These are phyloP conservation scores for Mesembryanthemum crystallinum DNA, from an alignment of 148 eudicot genomes.

Conservation along the genomic window DNA sequence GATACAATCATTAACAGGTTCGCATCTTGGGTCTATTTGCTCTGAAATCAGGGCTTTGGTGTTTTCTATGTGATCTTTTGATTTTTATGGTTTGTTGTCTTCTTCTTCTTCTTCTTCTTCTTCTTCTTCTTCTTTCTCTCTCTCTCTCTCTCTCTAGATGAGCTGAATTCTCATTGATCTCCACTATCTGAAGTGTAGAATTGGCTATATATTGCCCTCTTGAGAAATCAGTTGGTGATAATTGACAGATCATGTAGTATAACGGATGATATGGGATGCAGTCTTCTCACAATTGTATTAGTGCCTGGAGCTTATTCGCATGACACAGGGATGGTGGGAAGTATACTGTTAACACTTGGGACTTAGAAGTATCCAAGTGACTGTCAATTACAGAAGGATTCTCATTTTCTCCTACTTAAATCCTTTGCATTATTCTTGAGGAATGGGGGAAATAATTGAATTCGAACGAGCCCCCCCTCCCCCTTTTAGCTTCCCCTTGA, in stretches of 20 bases:
- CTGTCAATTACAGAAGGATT: no score
- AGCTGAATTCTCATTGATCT: not conserved
- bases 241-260: not conserved
- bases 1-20: conserved; percentile 86
- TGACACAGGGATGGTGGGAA: not conserved
- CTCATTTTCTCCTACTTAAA: no score
- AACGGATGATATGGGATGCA: not conserved
- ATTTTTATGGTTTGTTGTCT: conserved; percentile 2
- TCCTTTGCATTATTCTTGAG: no score
- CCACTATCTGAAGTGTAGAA: not conserved
- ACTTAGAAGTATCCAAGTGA: no score
- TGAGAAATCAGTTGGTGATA: not conserved
- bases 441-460: no score
- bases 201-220: not conserved
- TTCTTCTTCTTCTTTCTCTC: no score
- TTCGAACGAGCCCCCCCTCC: no score
- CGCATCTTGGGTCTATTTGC: not conserved
- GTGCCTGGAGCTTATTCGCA: not conserved
- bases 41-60: not conserved
- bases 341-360: no score
- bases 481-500: no score
- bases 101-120: not conserved
- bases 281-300: not conserved
- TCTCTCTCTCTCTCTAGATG: no score
- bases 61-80: conserved; percentile 13